Evolutionary conservation across 2,329 filamentous ascomycete genomes (phyloP), one percentile per base, ranked within the genome.

Genomic region (Nannizzia gypsea): DNA sequence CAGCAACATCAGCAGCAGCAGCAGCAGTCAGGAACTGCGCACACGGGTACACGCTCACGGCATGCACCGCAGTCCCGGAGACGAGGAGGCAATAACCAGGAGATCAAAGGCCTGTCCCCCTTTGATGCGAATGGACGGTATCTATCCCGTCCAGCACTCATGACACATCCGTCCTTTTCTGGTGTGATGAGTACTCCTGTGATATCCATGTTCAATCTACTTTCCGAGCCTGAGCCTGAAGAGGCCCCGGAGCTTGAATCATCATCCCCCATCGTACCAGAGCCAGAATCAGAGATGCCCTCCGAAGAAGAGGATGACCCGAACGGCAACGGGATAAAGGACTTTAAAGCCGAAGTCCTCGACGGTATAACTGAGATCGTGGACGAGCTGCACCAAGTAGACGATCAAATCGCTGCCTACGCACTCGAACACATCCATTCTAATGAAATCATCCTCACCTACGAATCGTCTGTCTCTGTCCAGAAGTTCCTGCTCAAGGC

Each of bases 311-410:
- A 6, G 13, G 67, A 68, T 6, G 67, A 71, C n/a, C 56, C 59
- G 64, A 28, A 67, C 60, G 31, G 36, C 17, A 58, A 46, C 24
- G 24, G 15, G 6, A 72, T 77, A 59, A 81, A 88, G 62, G 87
- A 95, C 63, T 79, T 97, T 61, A 88, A 90, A 62, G 89, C 89
- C 13, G 93, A 97, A 73, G 87, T 97, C 26, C 86, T 96, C 65
- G 89, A 93, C 67, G 93, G 91, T 46, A 96, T 99, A 67, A 86
- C 90, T 67, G 93, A 99, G 72, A 90, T 99, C 62, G 88, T 95
- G 72, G 93, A 99, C 69, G 93, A 99, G 75, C 85, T 99, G 60
- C 87, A 88, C 65, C 88, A 92, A 70, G 90, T 90, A 6, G 93
- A 96, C 70, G 90, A 95, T 69, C 90, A 96, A 73, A 95, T 99